These are phyloP conservation scores for Cytospora schulzeri DNA, from an alignment of 2,329 filamentous ascomycete species.

Conservation along the genomic window DNA sequence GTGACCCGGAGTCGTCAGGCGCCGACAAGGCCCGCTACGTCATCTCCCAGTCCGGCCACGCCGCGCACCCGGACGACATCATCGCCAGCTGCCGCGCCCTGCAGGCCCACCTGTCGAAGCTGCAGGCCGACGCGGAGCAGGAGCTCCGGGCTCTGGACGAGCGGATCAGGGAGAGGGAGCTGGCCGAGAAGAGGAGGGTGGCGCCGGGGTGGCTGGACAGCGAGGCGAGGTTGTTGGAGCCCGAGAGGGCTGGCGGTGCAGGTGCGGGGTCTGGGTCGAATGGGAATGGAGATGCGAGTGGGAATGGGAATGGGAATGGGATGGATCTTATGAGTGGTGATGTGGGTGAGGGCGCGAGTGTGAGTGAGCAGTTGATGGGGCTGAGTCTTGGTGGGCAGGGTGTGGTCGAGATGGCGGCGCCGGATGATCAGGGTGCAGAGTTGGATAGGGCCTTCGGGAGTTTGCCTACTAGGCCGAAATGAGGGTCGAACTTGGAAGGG, in stretches of 20 bases:
- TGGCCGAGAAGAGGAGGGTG: conserved; percentile 77
- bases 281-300: conserved; percentile 41
- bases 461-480: conserved; percentile 38
- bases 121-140: conserved; percentile 67
- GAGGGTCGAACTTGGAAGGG: not conserved
- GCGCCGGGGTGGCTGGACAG: conserved; percentile 83
- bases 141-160: conserved; percentile 73
- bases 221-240: conserved; percentile 68
- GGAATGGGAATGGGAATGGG: conserved; percentile 47
- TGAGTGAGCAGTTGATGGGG: conserved; percentile 63
- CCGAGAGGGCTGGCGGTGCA: conserved; percentile 52
- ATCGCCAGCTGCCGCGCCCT: conserved; percentile 78
- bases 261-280: conserved; percentile 30
- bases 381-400: conserved; percentile 36
- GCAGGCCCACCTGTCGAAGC: conserved; percentile 70
- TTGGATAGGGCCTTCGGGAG: conserved; percentile 60
- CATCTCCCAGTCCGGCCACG: conserved; percentile 74
- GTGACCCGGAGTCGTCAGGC: conserved; percentile 37
- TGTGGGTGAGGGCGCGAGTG: conserved; percentile 16
- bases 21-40: conserved; percentile 70
- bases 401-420: conserved; percentile 41
- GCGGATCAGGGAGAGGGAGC: conserved; percentile 62
- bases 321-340: conserved; percentile 35
- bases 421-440: conserved; percentile 54
- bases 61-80: conserved; percentile 86